Conservation (phyloP, 2,329 filamentous ascomycete genomes). For the Fusarium protoensiforme region DNA sequence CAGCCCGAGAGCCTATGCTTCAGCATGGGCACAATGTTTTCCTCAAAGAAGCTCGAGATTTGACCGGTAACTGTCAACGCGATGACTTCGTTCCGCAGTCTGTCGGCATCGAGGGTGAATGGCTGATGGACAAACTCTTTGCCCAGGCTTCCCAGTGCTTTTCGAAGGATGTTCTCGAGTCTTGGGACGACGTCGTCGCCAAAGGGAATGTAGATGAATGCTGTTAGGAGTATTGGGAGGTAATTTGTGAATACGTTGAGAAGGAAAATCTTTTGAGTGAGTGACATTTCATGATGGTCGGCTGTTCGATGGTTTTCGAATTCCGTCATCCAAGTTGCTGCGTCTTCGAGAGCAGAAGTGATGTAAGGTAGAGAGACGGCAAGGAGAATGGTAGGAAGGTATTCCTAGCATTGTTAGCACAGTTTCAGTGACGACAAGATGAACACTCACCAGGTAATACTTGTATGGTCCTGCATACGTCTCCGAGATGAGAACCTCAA, state of each 20-base stretch:
- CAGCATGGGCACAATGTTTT: slow-evolving; percentile 75
- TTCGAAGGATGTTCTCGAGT: slow-evolving; percentile 69
- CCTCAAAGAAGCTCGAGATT: slow-evolving; percentile 76
- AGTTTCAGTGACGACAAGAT: accelerated
- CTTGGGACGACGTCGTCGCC: slow-evolving; percentile 74
- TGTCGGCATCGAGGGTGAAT: slow-evolving; percentile 73
- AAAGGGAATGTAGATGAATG: slow-evolving; percentile 83
- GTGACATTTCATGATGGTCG: slow-evolving; percentile 73
- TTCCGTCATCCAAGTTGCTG: slow-evolving; percentile 72
- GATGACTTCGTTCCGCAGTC: slow-evolving; percentile 78
- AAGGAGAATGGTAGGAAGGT: slow-evolving; percentile 77
- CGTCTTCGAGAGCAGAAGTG: slow-evolving; percentile 68
- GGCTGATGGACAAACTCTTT: slow-evolving; percentile 62
- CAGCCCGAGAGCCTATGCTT: slow-evolving; percentile 67
- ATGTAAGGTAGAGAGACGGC: slow-evolving; percentile 75
- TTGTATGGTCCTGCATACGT: slow-evolving; percentile 78
- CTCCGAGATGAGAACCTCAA: slow-evolving; percentile 81
- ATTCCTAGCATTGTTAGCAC: slow-evolving; percentile 62
- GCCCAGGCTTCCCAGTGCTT: slow-evolving; percentile 57
- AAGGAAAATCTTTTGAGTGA: slow-evolving; percentile 80
- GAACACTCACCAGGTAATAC: slow-evolving; percentile 64
- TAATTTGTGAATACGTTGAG: slow-evolving; percentile 87
- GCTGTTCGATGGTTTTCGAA: slow-evolving; percentile 82
- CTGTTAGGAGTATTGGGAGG: slow-evolving; percentile 78
- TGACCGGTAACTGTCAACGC: slow-evolving; percentile 80